Percentiles rank a stretch among this genome's conserved stretches.
Conservation (phyloP, 148 eudicot species). For the Hydrangea macrophylla region DNA sequence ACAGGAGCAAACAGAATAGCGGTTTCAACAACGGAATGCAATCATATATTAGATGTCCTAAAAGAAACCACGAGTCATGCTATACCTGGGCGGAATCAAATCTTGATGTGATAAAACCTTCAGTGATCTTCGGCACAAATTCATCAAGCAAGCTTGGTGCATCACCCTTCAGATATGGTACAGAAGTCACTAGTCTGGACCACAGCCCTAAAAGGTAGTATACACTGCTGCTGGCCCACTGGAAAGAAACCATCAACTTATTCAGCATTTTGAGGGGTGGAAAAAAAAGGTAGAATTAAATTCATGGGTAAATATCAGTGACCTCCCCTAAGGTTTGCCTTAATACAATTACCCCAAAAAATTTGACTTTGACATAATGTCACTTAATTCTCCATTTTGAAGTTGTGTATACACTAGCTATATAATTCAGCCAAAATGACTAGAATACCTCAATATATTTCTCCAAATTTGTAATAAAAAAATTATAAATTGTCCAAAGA, state of each 20-base stretch:
- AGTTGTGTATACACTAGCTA: too few relatives aligned
- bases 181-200: conserved; percentile 83
- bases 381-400: too few relatives aligned
- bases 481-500: too few relatives aligned
- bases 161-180: conserved; percentile 74
- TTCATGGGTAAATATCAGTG: not conserved
- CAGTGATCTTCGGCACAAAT: conserved; percentile 81
- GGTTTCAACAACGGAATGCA: not conserved
- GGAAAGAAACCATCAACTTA: conserved; percentile 6
- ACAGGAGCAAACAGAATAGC: not conserved
- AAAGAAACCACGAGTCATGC: conserved; percentile 9
- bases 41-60: conserved; percentile 1
- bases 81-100: conserved; percentile 74
- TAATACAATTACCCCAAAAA: too few relatives aligned
- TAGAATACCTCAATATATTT: too few relatives aligned
- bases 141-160: conserved; percentile 61
- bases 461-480: too few relatives aligned
- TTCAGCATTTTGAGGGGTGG: conserved; percentile 5
- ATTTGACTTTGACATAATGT: too few relatives aligned
- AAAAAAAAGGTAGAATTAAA: not conserved
- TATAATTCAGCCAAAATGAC: too few relatives aligned
- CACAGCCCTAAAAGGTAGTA: conserved; percentile 89
- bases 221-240: conserved; percentile 98
- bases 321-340: too few relatives aligned
- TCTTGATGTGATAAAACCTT: conserved; percentile 85